Base-by-base conservation (phyloP, 2,329 filamentous ascomycete species). In the Mycosphaerelloides madeirae region DNA sequence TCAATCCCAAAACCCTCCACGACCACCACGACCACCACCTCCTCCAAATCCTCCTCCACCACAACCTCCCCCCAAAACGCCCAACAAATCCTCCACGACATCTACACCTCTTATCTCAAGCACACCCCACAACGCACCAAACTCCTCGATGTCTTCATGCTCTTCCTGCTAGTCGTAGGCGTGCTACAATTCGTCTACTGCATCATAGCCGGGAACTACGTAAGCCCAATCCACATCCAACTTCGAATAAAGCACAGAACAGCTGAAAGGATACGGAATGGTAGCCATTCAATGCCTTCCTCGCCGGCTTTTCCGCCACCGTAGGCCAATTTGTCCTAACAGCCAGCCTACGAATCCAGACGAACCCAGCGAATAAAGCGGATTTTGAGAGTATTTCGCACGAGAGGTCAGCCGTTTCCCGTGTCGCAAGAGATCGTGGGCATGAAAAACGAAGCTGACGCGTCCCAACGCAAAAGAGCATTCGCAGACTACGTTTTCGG, bases 311-410 rank as follows among this genome's bases (percentile, higher is more conserved):
- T 74, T 83, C 81, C 50, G 88, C 91, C 13, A 93, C 91, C 1
- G 91, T 98, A 52, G 93, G 93, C 50, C 93, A 98, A 67, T 98
- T 98, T 67, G 93, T 98, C 52, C 80, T 98, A 57, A 96, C 93
- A 39, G 87, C 88, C 75, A 83, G 63, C 73, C 74, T 98, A 59
- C 83, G 93, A 53, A 95, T 97, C 68, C 93, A 98, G 71, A 96
- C 90, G 38, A 90, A 87, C 65, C 75, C 81, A 57, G 79, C 84
- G 64, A 91, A 94, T 73, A 85, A 86, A 73, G 70, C 69, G 48
- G 86, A 93, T 44, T 93, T 93, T 63, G 77, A 79, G 47, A 76
- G 74, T 38, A 81, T 90, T 51, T 91, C 86, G 44, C 84, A 85
- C 57, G 88, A 95, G 71, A 80, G 87, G 84, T 87, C 76, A n/a